These are phyloP conservation scores for Aschersonia sp. DNA, from an alignment of 2,329 filamentous ascomycete species.

Conservation along the genomic window DNA sequence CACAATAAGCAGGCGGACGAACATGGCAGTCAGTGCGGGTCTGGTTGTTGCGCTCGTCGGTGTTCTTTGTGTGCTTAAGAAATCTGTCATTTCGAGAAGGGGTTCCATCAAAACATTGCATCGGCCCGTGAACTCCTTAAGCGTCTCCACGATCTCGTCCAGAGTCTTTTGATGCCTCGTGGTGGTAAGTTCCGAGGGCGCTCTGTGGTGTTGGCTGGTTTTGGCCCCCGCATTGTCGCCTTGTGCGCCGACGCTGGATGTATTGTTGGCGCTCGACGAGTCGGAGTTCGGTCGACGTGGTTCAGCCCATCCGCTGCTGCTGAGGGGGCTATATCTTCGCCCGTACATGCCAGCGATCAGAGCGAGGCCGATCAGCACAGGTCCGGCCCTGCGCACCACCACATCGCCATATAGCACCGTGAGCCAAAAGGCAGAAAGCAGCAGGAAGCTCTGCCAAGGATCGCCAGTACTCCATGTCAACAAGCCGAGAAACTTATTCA, in stretches of 20 bases:
- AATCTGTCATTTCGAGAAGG: conserved; percentile 77
- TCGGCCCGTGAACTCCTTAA: conserved; percentile 78
- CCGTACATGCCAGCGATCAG: conserved; percentile 90
- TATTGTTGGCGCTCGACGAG: conserved; percentile 7
- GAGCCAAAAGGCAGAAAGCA: conserved; percentile 78
- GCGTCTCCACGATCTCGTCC: conserved; percentile 90
- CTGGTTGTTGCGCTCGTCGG: conserved; percentile 83
- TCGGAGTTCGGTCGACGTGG: conserved; percentile 22
- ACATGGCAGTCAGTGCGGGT: conserved; percentile 77
- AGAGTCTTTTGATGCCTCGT: conserved; percentile 82
- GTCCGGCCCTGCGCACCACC: conserved; percentile 68
- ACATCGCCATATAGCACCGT: conserved; percentile 73
- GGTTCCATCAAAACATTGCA: conserved; percentile 90
- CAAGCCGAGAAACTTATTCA: conserved; percentile 74
- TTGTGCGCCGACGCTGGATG: conserved; percentile 8
- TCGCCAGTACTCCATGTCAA: conserved; percentile 90
- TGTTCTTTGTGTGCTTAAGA: conserved; percentile 78
- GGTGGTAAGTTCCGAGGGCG: conserved; percentile 41
- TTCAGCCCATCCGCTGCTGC: conserved; percentile 61
- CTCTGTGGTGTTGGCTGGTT: conserved; percentile 25
- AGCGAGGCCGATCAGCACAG: conserved; percentile 62
- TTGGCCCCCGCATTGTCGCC: conserved; percentile 13
- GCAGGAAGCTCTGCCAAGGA: conserved; percentile 90
- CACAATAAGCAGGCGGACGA: conserved; percentile 75
- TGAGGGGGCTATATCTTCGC: conserved; percentile 75